These are phyloP conservation scores for Polyplosphaeria fusca DNA, from an alignment of 495 filamentous ascomycete genomes.

Conservation along the genomic window DNA sequence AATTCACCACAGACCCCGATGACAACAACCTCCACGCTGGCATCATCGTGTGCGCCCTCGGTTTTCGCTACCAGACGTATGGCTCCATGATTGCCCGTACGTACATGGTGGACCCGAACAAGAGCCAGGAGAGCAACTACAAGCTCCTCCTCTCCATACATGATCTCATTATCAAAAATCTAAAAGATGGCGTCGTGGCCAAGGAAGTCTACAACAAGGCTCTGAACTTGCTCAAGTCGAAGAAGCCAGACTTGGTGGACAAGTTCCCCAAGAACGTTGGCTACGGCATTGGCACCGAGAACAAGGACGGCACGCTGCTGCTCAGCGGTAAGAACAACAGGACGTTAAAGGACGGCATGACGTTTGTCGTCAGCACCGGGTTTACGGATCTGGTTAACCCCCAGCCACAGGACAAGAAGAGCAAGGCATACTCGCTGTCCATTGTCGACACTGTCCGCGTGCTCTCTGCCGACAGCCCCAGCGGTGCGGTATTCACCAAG, in stretches of 20 bases:
- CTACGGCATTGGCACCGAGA: conserved; percentile 88
- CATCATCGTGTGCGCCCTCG: conserved; percentile 86
- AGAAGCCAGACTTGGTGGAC: conserved; percentile 90
- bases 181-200: conserved; percentile 78
- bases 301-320: conserved; percentile 72
- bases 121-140: conserved; percentile 85
- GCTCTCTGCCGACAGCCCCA: conserved; percentile 60
- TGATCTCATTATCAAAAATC: conserved; percentile 79
- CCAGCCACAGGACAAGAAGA: conserved; percentile 78
- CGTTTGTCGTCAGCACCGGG: conserved; percentile 80
- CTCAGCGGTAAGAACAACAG: conserved; percentile 81
- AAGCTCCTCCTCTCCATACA: conserved; percentile 84
- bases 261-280: conserved; percentile 90
- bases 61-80: conserved; percentile 91
- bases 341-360: conserved; percentile 92
- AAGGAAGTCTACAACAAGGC: conserved; percentile 95
- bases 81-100: conserved; percentile 85
- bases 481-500: conserved; percentile 73
- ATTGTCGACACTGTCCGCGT: conserved; percentile 93
- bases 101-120: conserved; percentile 94
- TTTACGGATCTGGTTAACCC: conserved; percentile 84
- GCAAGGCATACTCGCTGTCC: conserved; percentile 80
- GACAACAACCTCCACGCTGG: conserved; percentile 85
- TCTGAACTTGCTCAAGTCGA: conserved; percentile 67
- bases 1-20: conserved; percentile 68